Evolutionary conservation across 2,329 filamentous ascomycete species (phyloP).

Genomic region (Aspergillus puulaauensis): DNA sequence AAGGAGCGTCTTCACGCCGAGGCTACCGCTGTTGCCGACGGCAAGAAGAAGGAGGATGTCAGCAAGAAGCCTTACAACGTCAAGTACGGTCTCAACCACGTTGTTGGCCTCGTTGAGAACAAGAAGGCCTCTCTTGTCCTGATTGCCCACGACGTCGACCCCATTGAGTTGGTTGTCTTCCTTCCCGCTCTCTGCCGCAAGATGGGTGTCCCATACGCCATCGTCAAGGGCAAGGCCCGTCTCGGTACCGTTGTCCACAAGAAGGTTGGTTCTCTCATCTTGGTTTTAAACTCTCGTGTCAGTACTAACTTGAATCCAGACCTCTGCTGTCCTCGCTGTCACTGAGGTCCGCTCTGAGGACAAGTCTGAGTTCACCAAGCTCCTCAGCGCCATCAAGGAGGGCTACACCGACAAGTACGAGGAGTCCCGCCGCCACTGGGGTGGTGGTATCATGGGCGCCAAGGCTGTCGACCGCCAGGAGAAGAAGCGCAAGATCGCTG

Average conservation of each 20-base stretch:
- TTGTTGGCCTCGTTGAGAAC: slow-evolving; percentile 95
- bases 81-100: slow-evolving; percentile 99
- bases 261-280: slow-evolving; percentile 65
- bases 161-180: slow-evolving; percentile 99
- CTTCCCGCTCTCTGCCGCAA: slow-evolving; percentile 98
- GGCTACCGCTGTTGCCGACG: slow-evolving; percentile 94
- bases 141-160: slow-evolving; percentile 99
- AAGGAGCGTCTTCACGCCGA: slow-evolving; percentile 99
- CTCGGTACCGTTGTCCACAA: slow-evolving; percentile 99
- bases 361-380: slow-evolving; percentile 97
- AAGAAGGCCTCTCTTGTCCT: slow-evolving; percentile 99
- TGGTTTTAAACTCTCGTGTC: not conserved
- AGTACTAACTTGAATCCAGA: slow-evolving; percentile 55
- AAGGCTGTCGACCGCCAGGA: slow-evolving; percentile 78
- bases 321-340: slow-evolving; percentile 89
- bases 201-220: slow-evolving; percentile 99
- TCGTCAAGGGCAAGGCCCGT: slow-evolving; percentile 99
- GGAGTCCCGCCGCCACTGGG: slow-evolving; percentile 89
- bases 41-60: slow-evolving; percentile 99
- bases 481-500: slow-evolving; percentile 94
- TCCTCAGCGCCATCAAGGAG: slow-evolving; percentile 94
- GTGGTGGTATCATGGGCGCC: slow-evolving; percentile 98
- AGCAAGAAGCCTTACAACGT: slow-evolving; percentile 99
- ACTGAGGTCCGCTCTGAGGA: slow-evolving; percentile 98
- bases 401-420: slow-evolving; percentile 96